Evolutionary conservation across 345 rosid genomes (phyloP).

Genomic region (Geranium rotundifolium): DNA sequence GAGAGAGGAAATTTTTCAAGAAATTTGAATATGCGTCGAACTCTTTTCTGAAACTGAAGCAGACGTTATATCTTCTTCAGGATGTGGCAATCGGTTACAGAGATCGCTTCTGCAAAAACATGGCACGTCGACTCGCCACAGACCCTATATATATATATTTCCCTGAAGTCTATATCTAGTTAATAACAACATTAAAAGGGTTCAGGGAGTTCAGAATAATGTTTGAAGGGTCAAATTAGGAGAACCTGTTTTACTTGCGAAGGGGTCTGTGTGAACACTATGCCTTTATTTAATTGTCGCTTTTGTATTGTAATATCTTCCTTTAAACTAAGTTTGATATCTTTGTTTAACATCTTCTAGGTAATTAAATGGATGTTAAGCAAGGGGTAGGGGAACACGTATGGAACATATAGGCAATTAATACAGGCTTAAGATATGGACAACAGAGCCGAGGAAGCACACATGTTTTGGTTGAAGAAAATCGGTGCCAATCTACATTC

Average conservation of each 20-base stretch:
- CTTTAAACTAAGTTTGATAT: background rate
- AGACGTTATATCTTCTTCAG: no score
- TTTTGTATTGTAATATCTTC: background rate
- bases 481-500: slow-evolving; percentile 73
- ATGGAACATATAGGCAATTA: slow-evolving; percentile 67
- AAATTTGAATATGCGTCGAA: no score
- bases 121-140: no score
- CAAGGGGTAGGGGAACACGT: slow-evolving; percentile 89
- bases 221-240: background rate
- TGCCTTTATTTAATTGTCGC: background rate
- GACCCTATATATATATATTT: no score
- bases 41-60: no score
- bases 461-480: slow-evolving; percentile 65
- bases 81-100: no score
- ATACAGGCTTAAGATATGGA: slow-evolving; percentile 81
- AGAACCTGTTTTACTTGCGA: background rate
- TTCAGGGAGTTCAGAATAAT: background rate
- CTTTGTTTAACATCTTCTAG: slow-evolving; percentile 20
- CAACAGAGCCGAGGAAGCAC: slow-evolving; percentile 84
- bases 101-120: no score
- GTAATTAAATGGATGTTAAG: slow-evolving; percentile 98
- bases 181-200: no score
- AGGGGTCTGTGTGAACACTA: background rate
- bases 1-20: no score
- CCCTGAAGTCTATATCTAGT: background rate